These are phyloP conservation scores for Penicillium egyptiacum DNA, from an alignment of 495 filamentous ascomycete species.

Conservation along the genomic window DNA sequence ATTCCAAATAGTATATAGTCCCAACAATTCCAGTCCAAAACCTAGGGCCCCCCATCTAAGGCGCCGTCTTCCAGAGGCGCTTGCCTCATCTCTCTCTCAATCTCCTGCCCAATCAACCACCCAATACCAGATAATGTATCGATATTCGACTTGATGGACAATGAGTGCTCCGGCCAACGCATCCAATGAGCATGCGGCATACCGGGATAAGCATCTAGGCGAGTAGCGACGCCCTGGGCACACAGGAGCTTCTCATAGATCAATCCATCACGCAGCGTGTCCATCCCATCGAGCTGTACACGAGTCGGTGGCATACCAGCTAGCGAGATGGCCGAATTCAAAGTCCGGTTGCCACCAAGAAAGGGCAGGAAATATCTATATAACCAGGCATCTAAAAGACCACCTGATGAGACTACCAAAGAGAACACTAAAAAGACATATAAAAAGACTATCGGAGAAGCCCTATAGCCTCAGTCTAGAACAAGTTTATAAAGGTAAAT, in stretches of 20 bases:
- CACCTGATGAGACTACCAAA: no score
- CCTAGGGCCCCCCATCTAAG: not conserved
- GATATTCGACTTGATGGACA: constrained; percentile 13
- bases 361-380: no score
- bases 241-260: constrained; percentile 36
- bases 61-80: not conserved
- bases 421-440: no score
- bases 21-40: not conserved
- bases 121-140: constrained; percentile 17
- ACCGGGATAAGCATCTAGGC: constrained; percentile 43
- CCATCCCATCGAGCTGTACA: constrained; percentile 41
- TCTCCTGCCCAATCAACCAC: constrained; percentile 21
- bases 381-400: no score
- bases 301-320: constrained; percentile 35
- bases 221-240: constrained; percentile 37
- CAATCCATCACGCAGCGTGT: constrained; percentile 39
- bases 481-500: not conserved
- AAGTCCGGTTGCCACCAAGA: no score
- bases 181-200: constrained; percentile 43
- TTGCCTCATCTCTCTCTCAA: constrained; percentile 12
- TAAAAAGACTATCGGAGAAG: no score
- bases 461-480: not conserved
- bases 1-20: no score
- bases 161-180: constrained; percentile 21
- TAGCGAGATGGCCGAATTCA: no score